These are phyloP conservation scores for Trichophyton benhamiae DNA, from an alignment of 2,329 filamentous ascomycete genomes.

Conservation along the genomic window DNA sequence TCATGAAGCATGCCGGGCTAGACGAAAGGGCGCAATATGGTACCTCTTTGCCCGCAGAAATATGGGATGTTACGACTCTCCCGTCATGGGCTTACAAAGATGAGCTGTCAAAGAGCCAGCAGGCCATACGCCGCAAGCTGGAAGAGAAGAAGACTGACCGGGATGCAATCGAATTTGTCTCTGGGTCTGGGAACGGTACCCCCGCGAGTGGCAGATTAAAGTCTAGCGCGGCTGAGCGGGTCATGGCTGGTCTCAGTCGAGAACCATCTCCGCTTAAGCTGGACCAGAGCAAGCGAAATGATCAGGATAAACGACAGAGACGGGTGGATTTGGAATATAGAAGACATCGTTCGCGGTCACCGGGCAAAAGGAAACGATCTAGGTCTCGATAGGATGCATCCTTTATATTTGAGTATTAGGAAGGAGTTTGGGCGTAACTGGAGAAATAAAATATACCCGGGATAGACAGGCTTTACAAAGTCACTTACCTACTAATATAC, in stretches of 20 bases:
- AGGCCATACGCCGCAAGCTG: constrained; percentile 23
- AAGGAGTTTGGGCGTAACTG: neutral
- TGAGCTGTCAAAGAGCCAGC: constrained; percentile 32
- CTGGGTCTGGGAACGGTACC: constrained; percentile 13
- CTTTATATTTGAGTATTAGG: neutral
- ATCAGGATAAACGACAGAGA: constrained; percentile 2
- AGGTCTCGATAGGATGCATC: constrained; percentile 13
- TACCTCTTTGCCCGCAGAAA: constrained; percentile 34
- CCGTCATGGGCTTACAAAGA: constrained; percentile 37
- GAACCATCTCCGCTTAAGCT: constrained; percentile 11
- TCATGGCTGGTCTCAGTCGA: constrained; percentile 17
- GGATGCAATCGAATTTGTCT: constrained; percentile 31
- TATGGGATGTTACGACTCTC: constrained; percentile 31
- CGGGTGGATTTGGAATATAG: constrained; percentile 8
- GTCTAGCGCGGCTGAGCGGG: constrained; percentile 17
- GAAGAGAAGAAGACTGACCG: constrained; percentile 27
- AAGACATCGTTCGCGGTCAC: constrained; percentile 12
- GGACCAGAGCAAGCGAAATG: constrained; percentile 9
- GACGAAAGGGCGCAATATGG: constrained; percentile 42
- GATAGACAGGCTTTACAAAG: neutral
- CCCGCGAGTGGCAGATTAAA: constrained; percentile 11
- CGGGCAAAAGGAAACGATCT: constrained; percentile 14
- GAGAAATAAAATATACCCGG: neutral
- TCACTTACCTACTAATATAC: neutral
- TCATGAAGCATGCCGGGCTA: constrained; percentile 48